Evolutionary conservation across 2,329 filamentous ascomycete genomes (phyloP).

Genomic region (Verticillium dahliae): DNA sequence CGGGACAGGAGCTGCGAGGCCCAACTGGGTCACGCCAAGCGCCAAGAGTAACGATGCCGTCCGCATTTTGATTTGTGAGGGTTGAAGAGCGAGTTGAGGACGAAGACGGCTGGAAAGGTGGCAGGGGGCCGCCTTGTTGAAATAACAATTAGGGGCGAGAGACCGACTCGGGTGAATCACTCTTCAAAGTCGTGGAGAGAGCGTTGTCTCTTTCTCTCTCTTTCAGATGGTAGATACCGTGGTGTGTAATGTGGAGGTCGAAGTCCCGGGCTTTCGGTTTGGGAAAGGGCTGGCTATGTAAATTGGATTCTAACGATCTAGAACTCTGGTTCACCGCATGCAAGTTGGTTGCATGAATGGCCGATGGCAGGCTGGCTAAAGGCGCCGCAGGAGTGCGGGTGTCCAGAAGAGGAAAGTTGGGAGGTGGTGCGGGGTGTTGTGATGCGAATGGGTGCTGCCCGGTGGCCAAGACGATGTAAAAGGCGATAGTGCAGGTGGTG

Average conservation of each 20-base stretch:
- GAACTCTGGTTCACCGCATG: not conserved
- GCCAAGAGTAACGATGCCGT: conserved; percentile 5
- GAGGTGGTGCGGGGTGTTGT: not conserved
- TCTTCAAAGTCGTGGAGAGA: no score
- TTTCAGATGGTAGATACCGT: not conserved
- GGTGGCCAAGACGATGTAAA: not conserved
- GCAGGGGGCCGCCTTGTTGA: no score
- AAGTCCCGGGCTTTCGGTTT: not conserved
- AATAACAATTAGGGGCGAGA: no score
- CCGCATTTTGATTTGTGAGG: conserved; percentile 4
- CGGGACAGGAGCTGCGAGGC: conserved; percentile 6
- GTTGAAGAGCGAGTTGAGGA: not conserved
- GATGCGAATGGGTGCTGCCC: not conserved
- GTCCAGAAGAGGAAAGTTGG: not conserved
- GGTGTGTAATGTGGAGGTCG: not conserved
- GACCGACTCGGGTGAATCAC: no score
- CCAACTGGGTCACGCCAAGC: conserved; percentile 1
- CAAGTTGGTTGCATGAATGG: not conserved
- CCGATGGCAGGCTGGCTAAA: not conserved
- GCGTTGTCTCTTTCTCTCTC: no score
- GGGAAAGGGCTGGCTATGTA: not conserved
- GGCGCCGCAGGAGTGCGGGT: not conserved
- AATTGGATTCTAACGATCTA: not conserved
- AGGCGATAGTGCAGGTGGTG: not conserved
- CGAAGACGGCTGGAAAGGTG: not conserved